Percentiles rank a stretch among this genome's conserved stretches.
phyloP scores from a whole-genome alignment of 129 eudicot genomes.

The Centrapalus pauciflorus region DNA sequence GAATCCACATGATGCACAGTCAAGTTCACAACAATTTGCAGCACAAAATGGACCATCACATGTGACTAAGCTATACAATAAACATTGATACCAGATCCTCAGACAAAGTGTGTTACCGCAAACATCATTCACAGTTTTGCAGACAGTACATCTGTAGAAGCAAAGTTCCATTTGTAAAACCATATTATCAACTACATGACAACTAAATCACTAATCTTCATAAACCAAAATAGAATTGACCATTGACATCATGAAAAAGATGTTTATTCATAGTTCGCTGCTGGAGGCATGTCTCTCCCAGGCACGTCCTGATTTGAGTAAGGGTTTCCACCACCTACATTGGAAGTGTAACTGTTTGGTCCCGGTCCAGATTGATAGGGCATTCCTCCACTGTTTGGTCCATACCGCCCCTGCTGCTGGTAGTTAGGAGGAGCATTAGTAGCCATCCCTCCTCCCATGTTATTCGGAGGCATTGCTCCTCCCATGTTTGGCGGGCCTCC shows the following conservation, averaged over 20 bases:
- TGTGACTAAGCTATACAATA: conserved; percentile 7
- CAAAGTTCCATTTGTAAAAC: neutral
- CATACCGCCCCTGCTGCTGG: conserved; percentile 41
- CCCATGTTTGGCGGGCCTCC: conserved; percentile 33
- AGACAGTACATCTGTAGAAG: neutral
- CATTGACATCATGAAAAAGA: neutral
- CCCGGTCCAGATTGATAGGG: conserved; percentile 50
- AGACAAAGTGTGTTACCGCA: neutral
- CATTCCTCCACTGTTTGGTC: conserved; percentile 36
- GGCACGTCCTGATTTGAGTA: conserved; percentile 52
- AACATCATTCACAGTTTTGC: neutral
- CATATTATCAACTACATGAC: neutral
- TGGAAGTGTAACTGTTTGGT: conserved; percentile 36
- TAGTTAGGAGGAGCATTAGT: conserved; percentile 22
- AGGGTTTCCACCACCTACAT: conserved; percentile 41
- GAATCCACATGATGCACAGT: neutral
- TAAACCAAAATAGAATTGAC: neutral
- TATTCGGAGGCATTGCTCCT: conserved; percentile 29
- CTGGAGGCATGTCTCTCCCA: conserved; percentile 50
- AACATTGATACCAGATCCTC: neutral
- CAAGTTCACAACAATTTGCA: conserved; percentile 5
- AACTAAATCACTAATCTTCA: neutral
- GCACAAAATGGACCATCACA: neutral
- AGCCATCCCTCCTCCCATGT: conserved; percentile 33
- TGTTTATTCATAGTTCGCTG: neutral